A percentile compares a stretch with the other conserved stretches of the same genome.
Evolutionary conservation across 768 basidiomycete genomes (phyloP).

Genomic region (Boletellus ananiceps): DNA sequence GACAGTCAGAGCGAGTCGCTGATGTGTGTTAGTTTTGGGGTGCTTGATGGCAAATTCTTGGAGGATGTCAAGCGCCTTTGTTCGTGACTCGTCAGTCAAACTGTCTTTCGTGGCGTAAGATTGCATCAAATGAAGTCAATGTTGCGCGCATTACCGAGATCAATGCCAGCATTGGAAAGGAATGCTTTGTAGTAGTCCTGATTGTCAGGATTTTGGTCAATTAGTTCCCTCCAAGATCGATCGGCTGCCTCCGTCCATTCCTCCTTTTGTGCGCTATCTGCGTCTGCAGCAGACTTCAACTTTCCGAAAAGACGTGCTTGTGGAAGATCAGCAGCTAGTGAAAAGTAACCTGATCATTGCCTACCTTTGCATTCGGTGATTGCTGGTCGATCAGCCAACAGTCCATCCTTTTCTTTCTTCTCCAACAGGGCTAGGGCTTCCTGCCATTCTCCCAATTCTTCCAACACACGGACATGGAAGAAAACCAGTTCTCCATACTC

Average conservation of each 20-base stretch:
- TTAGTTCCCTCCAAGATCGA: constrained; percentile 72
- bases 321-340: constrained; percentile 6
- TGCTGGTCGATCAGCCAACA: constrained; percentile 66
- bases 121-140: not conserved
- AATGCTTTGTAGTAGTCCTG: constrained; percentile 77
- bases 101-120: constrained; percentile 31
- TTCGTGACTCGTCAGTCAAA: constrained; percentile 45
- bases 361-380: constrained; percentile 67
- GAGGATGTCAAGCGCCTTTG: constrained; percentile 54
- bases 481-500: constrained; percentile 82
- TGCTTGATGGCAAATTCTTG: constrained; percentile 55
- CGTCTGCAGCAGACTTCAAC: constrained; percentile 26
- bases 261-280: constrained; percentile 9
- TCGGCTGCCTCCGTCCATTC: constrained; percentile 64
- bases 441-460: constrained; percentile 61
- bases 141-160: constrained; percentile 47
- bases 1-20: constrained; percentile 67
- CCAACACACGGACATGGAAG: constrained; percentile 70
- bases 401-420: constrained; percentile 52
- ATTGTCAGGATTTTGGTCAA: constrained; percentile 83
- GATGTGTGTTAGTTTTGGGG: constrained; percentile 67
- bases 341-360: not conserved
- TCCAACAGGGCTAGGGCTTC: constrained; percentile 65
- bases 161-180: constrained; percentile 59
- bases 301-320: constrained; percentile 77